Percentiles rank a stretch among this genome's conserved stretches.
phyloP scores from a whole-genome alignment of 1,139 yeast genomes.

The Blastobotrys raffinosifermentans region DNA sequence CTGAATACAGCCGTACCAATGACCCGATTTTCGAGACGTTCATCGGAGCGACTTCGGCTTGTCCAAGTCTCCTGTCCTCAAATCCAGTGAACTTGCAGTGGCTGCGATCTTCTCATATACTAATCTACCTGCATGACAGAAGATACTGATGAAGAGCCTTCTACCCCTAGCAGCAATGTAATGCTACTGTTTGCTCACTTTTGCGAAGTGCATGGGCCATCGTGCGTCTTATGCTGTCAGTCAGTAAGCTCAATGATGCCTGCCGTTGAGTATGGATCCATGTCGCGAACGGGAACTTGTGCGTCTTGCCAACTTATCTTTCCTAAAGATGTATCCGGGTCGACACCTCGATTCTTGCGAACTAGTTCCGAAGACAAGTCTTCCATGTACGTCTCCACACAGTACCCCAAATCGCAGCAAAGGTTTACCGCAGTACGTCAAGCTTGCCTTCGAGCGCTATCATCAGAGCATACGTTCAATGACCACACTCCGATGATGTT shows the following conservation, averaged over 20 bases:
- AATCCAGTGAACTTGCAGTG: no score
- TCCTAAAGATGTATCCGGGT: constrained; percentile 15
- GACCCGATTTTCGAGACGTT: no score
- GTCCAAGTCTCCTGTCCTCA: no score
- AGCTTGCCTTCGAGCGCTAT: constrained; percentile 41
- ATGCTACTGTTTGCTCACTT: constrained; percentile 63
- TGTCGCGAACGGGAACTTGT: constrained; percentile 19
- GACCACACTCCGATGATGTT: constrained; percentile 62
- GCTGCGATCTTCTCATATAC: no score
- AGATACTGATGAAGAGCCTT: no score
- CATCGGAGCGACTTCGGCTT: no score
- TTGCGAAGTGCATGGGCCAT: constrained; percentile 84
- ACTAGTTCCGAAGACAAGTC: constrained; percentile 10
- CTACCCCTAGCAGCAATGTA: no score
- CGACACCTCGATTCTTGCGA: constrained; percentile 12
- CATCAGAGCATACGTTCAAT: constrained; percentile 68
- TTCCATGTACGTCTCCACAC: constrained; percentile 41
- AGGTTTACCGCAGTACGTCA: constrained; percentile 53
- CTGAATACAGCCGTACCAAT: no score
- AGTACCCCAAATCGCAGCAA: constrained; percentile 54
- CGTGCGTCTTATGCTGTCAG: constrained; percentile 70
- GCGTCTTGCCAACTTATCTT: constrained; percentile 23
- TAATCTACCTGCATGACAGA: no score
- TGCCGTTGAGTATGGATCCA: constrained; percentile 17
- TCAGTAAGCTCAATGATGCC: no score